Percentiles rank a stretch among this genome's conserved stretches.
These are phyloP conservation scores for Boletus huronensis DNA, from an alignment of 768 basidiomycete species.

Conservation along the genomic window DNA sequence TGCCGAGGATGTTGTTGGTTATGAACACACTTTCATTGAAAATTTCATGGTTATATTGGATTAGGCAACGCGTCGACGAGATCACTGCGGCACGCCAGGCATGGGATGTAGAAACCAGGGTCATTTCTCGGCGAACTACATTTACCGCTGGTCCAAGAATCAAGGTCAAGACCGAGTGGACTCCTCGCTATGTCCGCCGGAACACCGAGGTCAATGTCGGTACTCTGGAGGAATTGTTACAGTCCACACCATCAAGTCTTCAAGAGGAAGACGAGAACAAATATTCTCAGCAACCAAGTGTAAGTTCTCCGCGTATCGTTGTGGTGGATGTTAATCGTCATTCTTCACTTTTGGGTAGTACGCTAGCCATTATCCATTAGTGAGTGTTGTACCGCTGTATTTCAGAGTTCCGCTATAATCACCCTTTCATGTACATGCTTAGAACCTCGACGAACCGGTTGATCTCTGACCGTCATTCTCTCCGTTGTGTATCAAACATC, in stretches of 20 bases:
- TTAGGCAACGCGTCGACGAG: constrained; percentile 17
- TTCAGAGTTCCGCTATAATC: background rate
- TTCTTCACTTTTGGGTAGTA: constrained; percentile 10
- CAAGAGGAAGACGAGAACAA: background rate
- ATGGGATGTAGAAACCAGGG: constrained; percentile 1
- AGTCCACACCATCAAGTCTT: background rate
- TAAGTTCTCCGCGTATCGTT: background rate
- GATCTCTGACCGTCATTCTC: constrained; percentile 12
- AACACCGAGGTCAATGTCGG: constrained; percentile 9
- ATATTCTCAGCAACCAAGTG: constrained; percentile 21
- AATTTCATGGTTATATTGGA: background rate
- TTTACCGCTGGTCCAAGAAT: background rate
- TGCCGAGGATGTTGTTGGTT: background rate
- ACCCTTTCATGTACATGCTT: background rate
- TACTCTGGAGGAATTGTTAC: constrained; percentile 4
- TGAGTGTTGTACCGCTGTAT: constrained; percentile 2
- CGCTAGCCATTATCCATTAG: constrained; percentile 24
- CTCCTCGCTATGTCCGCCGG: constrained; percentile 8
- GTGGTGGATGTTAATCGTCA: background rate
- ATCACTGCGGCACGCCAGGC: constrained; percentile 16
- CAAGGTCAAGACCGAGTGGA: background rate
- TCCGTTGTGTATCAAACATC: background rate
- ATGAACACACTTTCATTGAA: background rate
- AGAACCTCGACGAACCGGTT: constrained; percentile 24
- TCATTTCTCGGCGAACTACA: constrained; percentile 13